phyloP scores from a whole-genome alignment of 2,329 filamentous ascomycete species.

The Teratosphaeria gauchensis region DNA sequence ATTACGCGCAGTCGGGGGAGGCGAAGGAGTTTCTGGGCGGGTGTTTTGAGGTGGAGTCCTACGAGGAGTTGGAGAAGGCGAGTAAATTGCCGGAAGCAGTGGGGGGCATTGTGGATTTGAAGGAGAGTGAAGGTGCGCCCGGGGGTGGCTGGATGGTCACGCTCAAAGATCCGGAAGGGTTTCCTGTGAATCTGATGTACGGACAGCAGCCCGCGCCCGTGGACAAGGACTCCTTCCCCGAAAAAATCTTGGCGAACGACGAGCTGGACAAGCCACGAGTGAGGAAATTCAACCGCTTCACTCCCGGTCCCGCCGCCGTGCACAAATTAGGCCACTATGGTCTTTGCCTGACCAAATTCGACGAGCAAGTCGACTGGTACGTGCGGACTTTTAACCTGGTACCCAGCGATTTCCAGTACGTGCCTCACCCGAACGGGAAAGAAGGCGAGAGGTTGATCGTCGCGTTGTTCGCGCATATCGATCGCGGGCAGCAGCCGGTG shows the following conservation, averaged over 20 bases:
- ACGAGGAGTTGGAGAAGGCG: conserved; percentile 34
- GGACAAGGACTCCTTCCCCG: conserved; percentile 14
- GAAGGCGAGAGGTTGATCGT: conserved; percentile 14
- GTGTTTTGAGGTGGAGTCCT: conserved; percentile 33
- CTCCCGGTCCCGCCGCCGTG: conserved; percentile 39
- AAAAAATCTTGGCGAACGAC: conserved; percentile 28
- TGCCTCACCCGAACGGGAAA: conserved; percentile 6
- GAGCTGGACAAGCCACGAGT: conserved; percentile 29
- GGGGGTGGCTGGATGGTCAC: conserved; percentile 32
- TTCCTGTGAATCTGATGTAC: conserved; percentile 32
- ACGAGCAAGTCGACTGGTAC: conserved; percentile 25
- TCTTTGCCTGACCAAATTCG: conserved; percentile 28
- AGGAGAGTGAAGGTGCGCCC: conserved; percentile 22
- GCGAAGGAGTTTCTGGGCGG: conserved; percentile 35
- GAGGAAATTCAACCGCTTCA: conserved; percentile 33
- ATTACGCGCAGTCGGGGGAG: conserved; percentile 30
- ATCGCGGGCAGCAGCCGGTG: conserved; percentile 38
- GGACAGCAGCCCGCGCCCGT: conserved; percentile 23
- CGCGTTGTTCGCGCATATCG: conserved; percentile 43
- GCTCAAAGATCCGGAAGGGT: conserved; percentile 32
- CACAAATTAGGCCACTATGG: conserved; percentile 44
- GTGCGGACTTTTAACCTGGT: conserved; percentile 38
- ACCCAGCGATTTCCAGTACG: conserved; percentile 33
- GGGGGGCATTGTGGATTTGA: conserved; percentile 24
- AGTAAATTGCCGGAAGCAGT: conserved; percentile 12